Conservation (phyloP, 2,329 filamentous ascomycete species). For the Paraconiothyrium sp. region DNA sequence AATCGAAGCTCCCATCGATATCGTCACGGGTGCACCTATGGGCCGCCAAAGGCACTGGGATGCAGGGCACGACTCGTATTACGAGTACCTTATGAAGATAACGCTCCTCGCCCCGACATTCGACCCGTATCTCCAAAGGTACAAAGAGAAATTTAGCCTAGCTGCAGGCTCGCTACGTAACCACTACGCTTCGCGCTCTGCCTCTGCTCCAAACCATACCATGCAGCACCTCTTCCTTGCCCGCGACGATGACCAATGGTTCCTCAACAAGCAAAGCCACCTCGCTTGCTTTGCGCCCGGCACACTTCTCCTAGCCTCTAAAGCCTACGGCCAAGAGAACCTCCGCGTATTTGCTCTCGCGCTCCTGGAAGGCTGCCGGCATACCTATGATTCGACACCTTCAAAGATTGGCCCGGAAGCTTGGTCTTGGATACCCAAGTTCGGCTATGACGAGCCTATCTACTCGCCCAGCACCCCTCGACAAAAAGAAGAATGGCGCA, state of each 20-base stretch:
- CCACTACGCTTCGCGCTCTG: constrained; percentile 49
- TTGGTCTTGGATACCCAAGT: constrained; percentile 52
- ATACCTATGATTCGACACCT: constrained; percentile 49
- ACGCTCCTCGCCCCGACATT: constrained; percentile 47
- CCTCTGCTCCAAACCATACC: constrained; percentile 39
- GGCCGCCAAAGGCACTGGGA: constrained; percentile 55
- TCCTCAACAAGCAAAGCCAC: constrained; percentile 52
- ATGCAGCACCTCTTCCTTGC: constrained; percentile 55
- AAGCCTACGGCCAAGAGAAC: constrained; percentile 42
- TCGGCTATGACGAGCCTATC: constrained; percentile 42
- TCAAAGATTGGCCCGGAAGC: constrained; percentile 51
- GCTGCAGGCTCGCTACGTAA: constrained; percentile 49
- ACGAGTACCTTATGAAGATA: constrained; percentile 55
- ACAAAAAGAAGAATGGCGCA: constrained; percentile 38
- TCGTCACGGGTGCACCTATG: constrained; percentile 52
- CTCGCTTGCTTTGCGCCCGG: constrained; percentile 53
- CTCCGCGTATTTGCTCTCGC: constrained; percentile 50
- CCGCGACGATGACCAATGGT: constrained; percentile 41
- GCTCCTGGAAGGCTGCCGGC: constrained; percentile 52
- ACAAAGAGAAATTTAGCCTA: constrained; percentile 45
- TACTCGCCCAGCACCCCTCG: constrained; percentile 40
- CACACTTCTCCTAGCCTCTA: constrained; percentile 51
- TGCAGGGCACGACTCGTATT: constrained; percentile 56
- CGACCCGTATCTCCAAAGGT: constrained; percentile 46
- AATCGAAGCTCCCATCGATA: constrained; percentile 55